Evolutionary conservation across 176 grass and related monocot species (phyloP).

Genomic region (Hsuehochloa calcarea): DNA sequence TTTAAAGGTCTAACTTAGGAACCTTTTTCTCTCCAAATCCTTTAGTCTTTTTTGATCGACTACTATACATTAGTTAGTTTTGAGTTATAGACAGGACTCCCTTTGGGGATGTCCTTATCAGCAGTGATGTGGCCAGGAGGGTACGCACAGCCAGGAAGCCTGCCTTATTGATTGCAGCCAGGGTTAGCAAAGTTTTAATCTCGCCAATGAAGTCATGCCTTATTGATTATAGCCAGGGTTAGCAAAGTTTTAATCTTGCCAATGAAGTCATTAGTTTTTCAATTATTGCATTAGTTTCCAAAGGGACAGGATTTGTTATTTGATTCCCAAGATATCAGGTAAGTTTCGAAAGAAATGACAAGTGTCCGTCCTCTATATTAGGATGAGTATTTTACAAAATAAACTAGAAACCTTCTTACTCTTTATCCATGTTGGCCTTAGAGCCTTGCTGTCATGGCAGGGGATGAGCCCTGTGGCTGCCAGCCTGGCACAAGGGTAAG

Average conservation of each 20-base stretch:
- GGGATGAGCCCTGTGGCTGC: no score
- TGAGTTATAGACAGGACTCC: neutral
- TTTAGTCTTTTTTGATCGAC: neutral
- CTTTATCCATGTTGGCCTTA: neutral
- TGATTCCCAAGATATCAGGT: neutral
- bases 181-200: neutral
- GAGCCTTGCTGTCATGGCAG: no score
- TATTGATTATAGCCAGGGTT: neutral
- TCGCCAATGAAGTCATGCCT: neutral
- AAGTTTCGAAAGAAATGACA: neutral
- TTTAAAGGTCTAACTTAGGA: neutral
- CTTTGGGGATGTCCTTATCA: conserved; percentile 8
- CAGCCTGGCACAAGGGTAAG: neutral
- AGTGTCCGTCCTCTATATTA: neutral
- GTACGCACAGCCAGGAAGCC: neutral
- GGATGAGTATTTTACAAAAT: neutral
- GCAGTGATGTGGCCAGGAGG: neutral
- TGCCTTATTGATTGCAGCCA: neutral
- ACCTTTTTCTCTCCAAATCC: conserved; percentile 5
- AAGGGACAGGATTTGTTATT: neutral
- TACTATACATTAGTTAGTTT: neutral
- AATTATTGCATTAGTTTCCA: neutral
- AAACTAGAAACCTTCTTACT: neutral
- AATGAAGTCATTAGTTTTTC: neutral
- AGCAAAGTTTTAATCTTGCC: neutral